phyloP scores from a whole-genome alignment of 139 green algal species.

The Coccomyxa sp. region DNA sequence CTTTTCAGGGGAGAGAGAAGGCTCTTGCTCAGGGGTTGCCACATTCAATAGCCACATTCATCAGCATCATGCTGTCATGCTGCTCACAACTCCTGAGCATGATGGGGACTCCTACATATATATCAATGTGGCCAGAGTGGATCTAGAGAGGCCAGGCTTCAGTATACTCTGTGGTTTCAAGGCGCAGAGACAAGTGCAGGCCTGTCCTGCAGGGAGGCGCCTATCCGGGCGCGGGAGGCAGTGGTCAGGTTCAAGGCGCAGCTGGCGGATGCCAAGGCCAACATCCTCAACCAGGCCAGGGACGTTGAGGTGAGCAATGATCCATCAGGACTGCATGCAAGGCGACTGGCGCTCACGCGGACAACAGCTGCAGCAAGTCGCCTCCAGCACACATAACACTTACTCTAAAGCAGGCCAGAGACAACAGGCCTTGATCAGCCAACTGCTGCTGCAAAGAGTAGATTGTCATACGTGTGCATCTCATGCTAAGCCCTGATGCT shows the following conservation, averaged over 20 bases:
- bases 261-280: neutral
- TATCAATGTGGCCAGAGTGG: neutral
- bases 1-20: neutral
- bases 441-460: neutral
- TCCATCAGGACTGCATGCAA: neutral
- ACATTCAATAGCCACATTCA: neutral
- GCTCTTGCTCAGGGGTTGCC: neutral
- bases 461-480: neutral
- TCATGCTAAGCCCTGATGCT: neutral
- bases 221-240: too few relatives aligned
- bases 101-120: neutral
- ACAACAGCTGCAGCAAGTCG: too few relatives aligned
- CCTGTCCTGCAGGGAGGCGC: neutral
- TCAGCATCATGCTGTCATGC: neutral
- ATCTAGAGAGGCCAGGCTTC: neutral
- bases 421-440: neutral
- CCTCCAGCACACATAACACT: too few relatives aligned
- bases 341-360: neutral
- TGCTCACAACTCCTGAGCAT: neutral
- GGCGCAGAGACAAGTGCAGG: neutral
- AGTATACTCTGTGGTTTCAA: neutral
- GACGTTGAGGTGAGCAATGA: neutral
- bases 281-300: neutral
- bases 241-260: neutral
- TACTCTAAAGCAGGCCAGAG: neutral